phyloP scores from a whole-genome alignment of 352 stramenopile genomes.

The Thalassiosira pacifica region DNA sequence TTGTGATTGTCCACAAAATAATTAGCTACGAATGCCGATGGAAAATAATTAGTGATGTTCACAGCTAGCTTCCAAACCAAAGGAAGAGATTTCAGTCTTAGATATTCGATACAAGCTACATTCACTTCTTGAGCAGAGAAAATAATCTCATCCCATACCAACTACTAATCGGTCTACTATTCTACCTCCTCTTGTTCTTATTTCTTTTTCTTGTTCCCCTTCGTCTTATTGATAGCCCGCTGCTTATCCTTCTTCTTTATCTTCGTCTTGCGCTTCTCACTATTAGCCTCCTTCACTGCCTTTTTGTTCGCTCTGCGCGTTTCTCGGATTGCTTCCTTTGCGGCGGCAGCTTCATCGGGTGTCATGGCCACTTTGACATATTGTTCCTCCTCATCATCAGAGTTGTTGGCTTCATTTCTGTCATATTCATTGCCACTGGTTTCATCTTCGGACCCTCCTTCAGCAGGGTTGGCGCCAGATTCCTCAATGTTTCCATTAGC shows the following conservation, averaged over 20 bases:
- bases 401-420: conserved; percentile 82
- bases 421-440: conserved; percentile 68
- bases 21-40: no score
- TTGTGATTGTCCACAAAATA: no score
- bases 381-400: conserved; percentile 49
- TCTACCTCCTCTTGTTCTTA: no score
- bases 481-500: conserved; percentile 71
- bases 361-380: conserved; percentile 81
- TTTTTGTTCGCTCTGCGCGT: conserved; percentile 96
- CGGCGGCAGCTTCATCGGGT: conserved; percentile 83
- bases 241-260: conserved; percentile 99
- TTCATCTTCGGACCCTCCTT: conserved; percentile 78
- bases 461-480: conserved; percentile 62
- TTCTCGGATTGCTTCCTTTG: conserved; percentile 88
- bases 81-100: no score
- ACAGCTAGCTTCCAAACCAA: no score
- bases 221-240: conserved; percentile 94
- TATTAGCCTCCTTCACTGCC: conserved; percentile 93
- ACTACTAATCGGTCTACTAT: no score
- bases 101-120: no score
- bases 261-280: conserved; percentile 94
- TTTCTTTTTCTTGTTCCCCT: conserved; percentile 89
- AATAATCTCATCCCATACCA: no score
- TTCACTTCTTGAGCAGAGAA: no score
- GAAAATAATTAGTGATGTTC: no score